phyloP scores from a whole-genome alignment of 2,329 filamentous ascomycete species.

The Corniculantispora saksenae region DNA sequence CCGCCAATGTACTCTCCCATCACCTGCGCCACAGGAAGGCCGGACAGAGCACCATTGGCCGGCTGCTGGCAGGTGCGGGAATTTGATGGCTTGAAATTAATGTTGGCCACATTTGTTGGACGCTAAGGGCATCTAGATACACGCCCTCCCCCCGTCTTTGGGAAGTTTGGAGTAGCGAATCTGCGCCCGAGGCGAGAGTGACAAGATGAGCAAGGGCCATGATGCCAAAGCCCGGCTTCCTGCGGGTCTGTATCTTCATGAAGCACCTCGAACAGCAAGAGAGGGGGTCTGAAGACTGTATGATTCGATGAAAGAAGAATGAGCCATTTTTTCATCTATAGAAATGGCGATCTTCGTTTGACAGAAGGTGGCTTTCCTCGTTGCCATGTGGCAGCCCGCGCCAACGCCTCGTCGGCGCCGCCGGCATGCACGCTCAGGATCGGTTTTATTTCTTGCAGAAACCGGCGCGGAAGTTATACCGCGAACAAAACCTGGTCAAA shows the following conservation, averaged over 20 bases:
- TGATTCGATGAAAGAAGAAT: not conserved
- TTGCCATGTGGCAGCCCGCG: constrained; percentile 2
- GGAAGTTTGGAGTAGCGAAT: too few species aligned
- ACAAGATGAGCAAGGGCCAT: too few species aligned
- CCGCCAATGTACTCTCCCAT: too few species aligned
- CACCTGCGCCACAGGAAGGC: not conserved
- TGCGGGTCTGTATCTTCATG: not conserved
- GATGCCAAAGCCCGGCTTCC: not conserved
- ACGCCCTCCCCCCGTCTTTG: not conserved
- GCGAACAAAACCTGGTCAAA: not conserved
- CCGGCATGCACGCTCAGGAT: constrained; percentile 13
- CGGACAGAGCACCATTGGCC: not conserved
- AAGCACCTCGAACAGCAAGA: not conserved
- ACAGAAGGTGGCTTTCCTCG: not conserved
- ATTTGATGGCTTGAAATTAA: not conserved
- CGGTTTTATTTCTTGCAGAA: constrained; percentile 5
- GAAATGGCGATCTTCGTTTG: not conserved
- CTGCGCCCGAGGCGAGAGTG: too few species aligned
- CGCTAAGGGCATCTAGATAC: not conserved
- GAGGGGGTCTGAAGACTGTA: not conserved
- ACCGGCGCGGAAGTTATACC: constrained; percentile 4
- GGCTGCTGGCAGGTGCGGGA: not conserved
- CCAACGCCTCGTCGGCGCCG: not conserved
- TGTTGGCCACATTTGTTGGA: too few species aligned
- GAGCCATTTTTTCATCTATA: not conserved